Percentiles rank a stretch among this genome's conserved stretches.
Evolutionary conservation across 306 rosid genomes (phyloP).

Genomic region (Albizia julibrissin): DNA sequence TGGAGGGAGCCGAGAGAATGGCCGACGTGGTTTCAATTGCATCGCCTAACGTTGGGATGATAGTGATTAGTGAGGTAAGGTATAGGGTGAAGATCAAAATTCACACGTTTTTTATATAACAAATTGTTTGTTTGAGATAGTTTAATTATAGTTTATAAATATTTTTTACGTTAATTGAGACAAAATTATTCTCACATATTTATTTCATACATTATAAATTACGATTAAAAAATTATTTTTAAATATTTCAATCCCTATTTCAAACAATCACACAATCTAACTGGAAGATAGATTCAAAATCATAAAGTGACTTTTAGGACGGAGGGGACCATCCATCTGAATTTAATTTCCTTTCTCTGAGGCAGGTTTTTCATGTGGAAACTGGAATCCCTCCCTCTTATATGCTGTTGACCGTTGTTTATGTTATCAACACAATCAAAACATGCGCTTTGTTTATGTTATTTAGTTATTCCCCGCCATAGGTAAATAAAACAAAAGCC

Average conservation of each 20-base stretch:
- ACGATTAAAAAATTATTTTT: too few relatives aligned
- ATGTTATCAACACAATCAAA: neutral
- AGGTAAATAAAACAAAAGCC: neutral
- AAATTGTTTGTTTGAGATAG: too few relatives aligned
- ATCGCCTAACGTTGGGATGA: neutral
- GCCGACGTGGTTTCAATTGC: constrained; percentile 42
- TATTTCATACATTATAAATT: too few relatives aligned
- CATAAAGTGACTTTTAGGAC: neutral
- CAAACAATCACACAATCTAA: too few relatives aligned
- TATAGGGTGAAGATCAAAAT: neutral
- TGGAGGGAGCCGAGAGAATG: neutral
- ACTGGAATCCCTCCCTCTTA: neutral
- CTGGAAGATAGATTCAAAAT: too few relatives aligned
- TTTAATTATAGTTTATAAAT: too few relatives aligned
- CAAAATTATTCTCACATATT: too few relatives aligned
- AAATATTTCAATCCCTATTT: too few relatives aligned
- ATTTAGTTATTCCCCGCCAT: neutral
- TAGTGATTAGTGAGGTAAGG: neutral
- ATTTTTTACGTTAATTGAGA: too few relatives aligned
- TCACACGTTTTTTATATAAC: neutral
- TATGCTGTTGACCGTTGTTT: neutral
- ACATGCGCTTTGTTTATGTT: neutral
- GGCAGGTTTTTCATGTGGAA: neutral
- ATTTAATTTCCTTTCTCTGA: neutral
- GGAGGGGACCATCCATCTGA: neutral